Evolutionary conservation across 345 rosid species (phyloP), one percentile per base, ranked within the genome.

Genomic region (Camelina laxa): DNA sequence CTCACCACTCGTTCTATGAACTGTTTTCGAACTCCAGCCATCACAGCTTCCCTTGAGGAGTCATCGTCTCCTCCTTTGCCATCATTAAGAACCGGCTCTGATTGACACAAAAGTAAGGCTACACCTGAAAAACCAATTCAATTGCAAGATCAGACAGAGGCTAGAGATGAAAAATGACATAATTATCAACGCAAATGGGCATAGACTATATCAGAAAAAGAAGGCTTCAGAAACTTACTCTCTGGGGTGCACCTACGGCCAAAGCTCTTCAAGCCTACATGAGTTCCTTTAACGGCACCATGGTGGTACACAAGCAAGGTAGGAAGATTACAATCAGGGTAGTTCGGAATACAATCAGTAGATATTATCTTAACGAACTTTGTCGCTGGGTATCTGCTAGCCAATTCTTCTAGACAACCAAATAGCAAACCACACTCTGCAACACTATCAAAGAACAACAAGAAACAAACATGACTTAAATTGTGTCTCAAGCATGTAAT

Each of bases 301-400:
- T 86, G 90, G 69, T 86, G 92, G 83, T 92, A 96, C 64, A 92
- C 98, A 81, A 92, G 58, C 55, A 96, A 60, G 56, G 98, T 92
- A 14, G 99, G 99, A 65, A 96, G 90, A 84, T 92, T 92, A 19
- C 80, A 72, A 71, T 92, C 97, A 2, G 98, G 99, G 70, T 90
- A 95, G 59, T 92, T 92, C 0, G 96, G 99, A 70, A 95, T 95
- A 79, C 98, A 95, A 69, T 95, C 98, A 2, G 97, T 95, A 2
- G 99, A 95, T 72, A 92, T 86, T 22, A 95, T 95, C 82, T 92
- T 95, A 36, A 95, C 98, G 74, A 95, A 95, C 86, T 95, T 92
- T 1, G 99, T 95, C 3, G 85, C 96, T 21, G 97, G 94, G 75
- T 95, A 92, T 86, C 83, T 89, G 30, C 80, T 72, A 14, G 92